Evolutionary conservation across 108 stramenopile species (phyloP).

Genomic region (Nannochloropsis gaditana): DNA sequence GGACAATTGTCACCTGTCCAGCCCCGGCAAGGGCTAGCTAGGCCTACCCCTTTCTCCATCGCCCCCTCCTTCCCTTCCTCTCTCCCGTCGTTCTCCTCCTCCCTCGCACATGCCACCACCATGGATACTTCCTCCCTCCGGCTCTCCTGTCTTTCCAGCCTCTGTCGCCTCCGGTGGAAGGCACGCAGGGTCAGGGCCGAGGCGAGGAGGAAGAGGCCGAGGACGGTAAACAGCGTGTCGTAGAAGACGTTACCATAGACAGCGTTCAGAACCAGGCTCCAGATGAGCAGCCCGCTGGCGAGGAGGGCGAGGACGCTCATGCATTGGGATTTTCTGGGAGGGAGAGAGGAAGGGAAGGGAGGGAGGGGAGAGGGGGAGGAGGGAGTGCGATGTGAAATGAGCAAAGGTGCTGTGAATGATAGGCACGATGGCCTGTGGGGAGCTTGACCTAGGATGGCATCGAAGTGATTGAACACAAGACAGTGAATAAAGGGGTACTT

Average conservation of each 20-base stretch:
- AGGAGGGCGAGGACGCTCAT: not conserved
- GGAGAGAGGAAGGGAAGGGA: not conserved
- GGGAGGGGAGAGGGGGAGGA: not conserved
- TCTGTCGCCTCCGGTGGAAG: not conserved
- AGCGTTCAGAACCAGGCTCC: not conserved
- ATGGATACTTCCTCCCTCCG: not conserved
- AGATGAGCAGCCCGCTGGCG: not conserved
- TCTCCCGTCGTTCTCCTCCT: not conserved
- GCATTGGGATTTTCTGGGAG: not conserved
- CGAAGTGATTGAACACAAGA: too few species aligned
- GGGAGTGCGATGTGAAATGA: not conserved
- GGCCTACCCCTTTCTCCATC: not conserved
- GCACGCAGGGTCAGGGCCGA: not conserved
- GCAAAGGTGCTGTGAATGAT: not conserved
- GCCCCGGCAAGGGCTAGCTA: not conserved
- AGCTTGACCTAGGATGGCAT: too few species aligned
- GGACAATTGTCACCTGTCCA: not conserved
- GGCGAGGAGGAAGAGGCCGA: not conserved
- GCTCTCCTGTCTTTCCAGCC: not conserved
- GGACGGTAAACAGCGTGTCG: not conserved
- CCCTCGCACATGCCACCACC: not conserved
- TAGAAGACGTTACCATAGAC: constrained; percentile 4
- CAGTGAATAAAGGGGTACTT: too few species aligned
- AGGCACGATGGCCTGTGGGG: too few species aligned
- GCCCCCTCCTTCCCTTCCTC: not conserved